These are phyloP conservation scores for Colletotrichum spinosum DNA, from an alignment of 2,329 filamentous ascomycete genomes.

Conservation along the genomic window DNA sequence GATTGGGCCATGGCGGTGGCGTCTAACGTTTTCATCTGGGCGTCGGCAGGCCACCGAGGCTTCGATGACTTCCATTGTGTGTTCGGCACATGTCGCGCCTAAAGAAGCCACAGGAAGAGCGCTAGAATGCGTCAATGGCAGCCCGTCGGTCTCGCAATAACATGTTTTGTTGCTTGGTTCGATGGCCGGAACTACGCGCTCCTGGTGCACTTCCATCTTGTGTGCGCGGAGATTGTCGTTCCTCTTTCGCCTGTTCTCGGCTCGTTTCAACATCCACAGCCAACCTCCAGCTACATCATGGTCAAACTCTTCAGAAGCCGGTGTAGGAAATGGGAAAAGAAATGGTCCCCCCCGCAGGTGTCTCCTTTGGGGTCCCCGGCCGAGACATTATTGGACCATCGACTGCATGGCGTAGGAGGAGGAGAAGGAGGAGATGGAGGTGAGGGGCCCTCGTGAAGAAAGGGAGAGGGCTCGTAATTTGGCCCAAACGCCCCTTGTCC, in stretches of 20 bases:
- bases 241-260: conserved; percentile 10
- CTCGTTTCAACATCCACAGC: conserved; percentile 26
- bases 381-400: conserved; percentile 18
- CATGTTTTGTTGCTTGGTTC: neutral
- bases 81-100: conserved; percentile 20
- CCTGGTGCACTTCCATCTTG: conserved; percentile 4
- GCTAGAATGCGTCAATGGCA: conserved; percentile 27
- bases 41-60: conserved; percentile 6
- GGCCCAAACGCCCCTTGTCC: conserved; percentile 24
- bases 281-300: conserved; percentile 17
- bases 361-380: conserved; percentile 9
- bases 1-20: conserved; percentile 9
- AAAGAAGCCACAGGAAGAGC: conserved; percentile 17
- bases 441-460: neutral
- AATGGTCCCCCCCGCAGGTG: conserved; percentile 4
- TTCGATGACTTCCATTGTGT: neutral
- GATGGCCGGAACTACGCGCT: conserved; percentile 2
- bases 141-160: conserved; percentile 16
- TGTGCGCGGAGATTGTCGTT: neutral
- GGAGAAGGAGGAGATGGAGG: neutral
- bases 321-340: neutral
- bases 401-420: conserved; percentile 10
- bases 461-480: conserved; percentile 17
- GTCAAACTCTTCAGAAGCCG: conserved; percentile 26
- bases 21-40: conserved; percentile 25